Evolutionary conservation across 2,329 filamentous ascomycete species (phyloP), one percentile per base, ranked within the genome.

Genomic region (Fusarium algeriense): DNA sequence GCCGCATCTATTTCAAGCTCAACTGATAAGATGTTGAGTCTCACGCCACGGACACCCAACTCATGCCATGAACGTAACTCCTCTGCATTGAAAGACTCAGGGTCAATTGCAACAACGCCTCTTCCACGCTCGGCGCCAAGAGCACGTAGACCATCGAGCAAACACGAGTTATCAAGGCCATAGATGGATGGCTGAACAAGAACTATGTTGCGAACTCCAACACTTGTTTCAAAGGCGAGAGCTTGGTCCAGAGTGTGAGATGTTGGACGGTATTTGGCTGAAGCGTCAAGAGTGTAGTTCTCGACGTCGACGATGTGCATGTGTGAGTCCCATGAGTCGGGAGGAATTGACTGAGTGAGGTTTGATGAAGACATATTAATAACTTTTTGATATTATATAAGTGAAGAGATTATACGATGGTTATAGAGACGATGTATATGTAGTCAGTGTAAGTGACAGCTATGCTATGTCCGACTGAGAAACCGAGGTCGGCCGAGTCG

Each of bases 141-240:
- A 14, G 76, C 76, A 10, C 77, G 74, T 15, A 91, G 80, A 0
- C 87, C 87, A 45, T 88, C 84, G 15, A 91, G 81, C 6, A 90
- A 79, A 73, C 87, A 90, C 1, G 83, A 81, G 72, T 91, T 91
- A 78, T 91, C 88, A 56, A 82, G 80, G 28, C 86, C 88, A 75
- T 91, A 91, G 55, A 89, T 87, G 19, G 87, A 90, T 2, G 88
- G 88, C 70, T 91, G 89, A 5, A 89, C 85, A 14, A 91, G 80
- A 28, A 91, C 88, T 54, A 89, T 82, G 64, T 89, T 88, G 44
- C 81, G 70, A 41, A 90, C 83, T 5, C 85, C 85, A 17, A 90
- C 77, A 2, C 81, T 78, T 1, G 80, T 75, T 64, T 89, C 85
- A 71, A 90, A 90, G 5, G 76, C 64, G 35, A 85, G 78, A 23